Conservation (phyloP, 2,329 filamentous ascomycete genomes). For the Pyrenochaeta sp. region DNA sequence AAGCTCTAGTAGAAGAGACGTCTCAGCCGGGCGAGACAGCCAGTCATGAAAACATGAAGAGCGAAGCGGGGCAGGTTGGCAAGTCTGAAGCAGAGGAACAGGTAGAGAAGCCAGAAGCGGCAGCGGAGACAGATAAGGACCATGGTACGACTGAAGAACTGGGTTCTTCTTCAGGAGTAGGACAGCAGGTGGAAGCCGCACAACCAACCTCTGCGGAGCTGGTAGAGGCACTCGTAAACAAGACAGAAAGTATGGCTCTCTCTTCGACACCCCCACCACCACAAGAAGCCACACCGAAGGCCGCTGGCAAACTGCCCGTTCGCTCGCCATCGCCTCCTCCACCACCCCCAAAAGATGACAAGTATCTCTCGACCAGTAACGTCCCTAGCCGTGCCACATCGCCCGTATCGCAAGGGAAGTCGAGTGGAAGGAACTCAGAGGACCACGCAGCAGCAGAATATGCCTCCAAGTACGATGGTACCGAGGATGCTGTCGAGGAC, state of each 20-base stretch:
- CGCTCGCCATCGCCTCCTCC: slow-evolving; percentile 55
- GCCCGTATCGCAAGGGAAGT: slow-evolving; percentile 44
- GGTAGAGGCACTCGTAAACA: slow-evolving; percentile 27
- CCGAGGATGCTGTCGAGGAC: slow-evolving; percentile 57
- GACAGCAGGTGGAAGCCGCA: neutral
- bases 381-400: slow-evolving; percentile 54
- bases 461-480: slow-evolving; percentile 60
- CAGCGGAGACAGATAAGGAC: slow-evolving; percentile 5
- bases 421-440: slow-evolving; percentile 51
- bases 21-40: neutral
- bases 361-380: slow-evolving; percentile 55
- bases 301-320: slow-evolving; percentile 40
- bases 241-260: slow-evolving; percentile 23
- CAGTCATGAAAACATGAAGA: slow-evolving; percentile 8
- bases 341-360: slow-evolving; percentile 60
- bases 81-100: slow-evolving; percentile 14
- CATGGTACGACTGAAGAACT: slow-evolving; percentile 1
- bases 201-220: slow-evolving; percentile 15
- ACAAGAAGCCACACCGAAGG: slow-evolving; percentile 27
- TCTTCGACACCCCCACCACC: slow-evolving; percentile 34
- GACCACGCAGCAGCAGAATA: slow-evolving; percentile 44
- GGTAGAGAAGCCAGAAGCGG: slow-evolving; percentile 10
- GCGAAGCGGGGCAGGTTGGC: slow-evolving; percentile 33
- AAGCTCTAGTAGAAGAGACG: slow-evolving; percentile 1
- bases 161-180: neutral